Base-by-base conservation (phyloP, 345 rosid genomes). In the Rhizophora mangle region DNA sequence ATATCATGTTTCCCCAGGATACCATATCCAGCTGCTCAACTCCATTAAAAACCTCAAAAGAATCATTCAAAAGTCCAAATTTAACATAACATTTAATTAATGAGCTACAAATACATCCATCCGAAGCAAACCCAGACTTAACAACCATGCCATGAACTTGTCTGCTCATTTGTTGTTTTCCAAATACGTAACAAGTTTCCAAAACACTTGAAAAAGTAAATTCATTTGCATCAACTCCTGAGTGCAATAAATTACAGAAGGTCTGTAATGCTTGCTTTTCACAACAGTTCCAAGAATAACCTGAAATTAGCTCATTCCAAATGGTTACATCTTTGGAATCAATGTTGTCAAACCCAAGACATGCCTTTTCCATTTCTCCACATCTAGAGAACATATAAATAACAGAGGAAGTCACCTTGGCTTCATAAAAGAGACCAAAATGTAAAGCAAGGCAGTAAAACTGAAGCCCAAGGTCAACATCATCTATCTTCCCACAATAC, bases 281-380 rank as follows among this genome's bases (percentile, higher is more conserved):
- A 69, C 21, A 51, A 55, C 27, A 37, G 43, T 67, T 74, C 22
- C 69, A 72, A 61, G 43, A 67, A 70, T 68, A 77, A 19, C 80
- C 86, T 11, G 82, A 71, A 63, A 82, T 74, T 57, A 82, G 60
- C 73, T 74, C 82, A 67, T 82, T 82, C 81, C 74, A 76, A 18
- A 55, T 51, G 65, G 34, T 8, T 24, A 73, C 75, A 27, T 60
- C 67, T 56, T 75, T 70, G 2, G 8, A 55, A 39, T 15, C 59
- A 22, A 51, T 9, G 24, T 58, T 65, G 51, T 80, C 72, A 55
- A 80, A 74, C 54, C 72, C 77, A 37, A 52, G 37, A 26, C 26
- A 37, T 16, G 82, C 83, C 80, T 72, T 59, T 55, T 53, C 63
- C 71, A 80, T 64, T 26, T 26, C 71, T 8, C 74, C 74, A 70